Percentiles rank a stretch among this genome's conserved stretches.
Evolutionary conservation across 2,329 filamentous ascomycete species (phyloP).

Genomic region (Botrytis aclada): DNA sequence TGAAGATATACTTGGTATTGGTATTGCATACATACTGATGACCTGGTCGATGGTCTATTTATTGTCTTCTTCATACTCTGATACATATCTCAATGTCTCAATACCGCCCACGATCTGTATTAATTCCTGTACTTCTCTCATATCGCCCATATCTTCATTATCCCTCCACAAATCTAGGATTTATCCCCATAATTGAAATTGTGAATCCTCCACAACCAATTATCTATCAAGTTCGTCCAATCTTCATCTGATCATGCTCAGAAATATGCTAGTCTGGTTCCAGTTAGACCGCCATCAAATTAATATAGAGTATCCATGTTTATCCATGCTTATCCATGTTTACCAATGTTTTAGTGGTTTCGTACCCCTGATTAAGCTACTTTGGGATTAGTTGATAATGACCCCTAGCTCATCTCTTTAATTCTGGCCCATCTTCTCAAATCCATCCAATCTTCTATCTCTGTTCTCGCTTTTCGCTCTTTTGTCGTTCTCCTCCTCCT

Average conservation of each 20-base stretch:
- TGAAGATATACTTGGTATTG: not conserved
- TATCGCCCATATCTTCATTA: not conserved
- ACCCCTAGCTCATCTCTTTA: not conserved
- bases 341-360: not conserved
- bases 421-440: conserved; percentile 10
- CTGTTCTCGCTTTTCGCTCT: not conserved
- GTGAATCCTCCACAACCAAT: conserved; percentile 3
- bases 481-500: not conserved
- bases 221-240: conserved; percentile 3
- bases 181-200: conserved; percentile 6
- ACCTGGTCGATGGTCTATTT: not conserved
- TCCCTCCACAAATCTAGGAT: not conserved
- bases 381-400: not conserved
- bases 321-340: not conserved
- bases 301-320: not conserved
- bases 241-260: conserved; percentile 1
- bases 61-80: not conserved
- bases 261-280: not conserved
- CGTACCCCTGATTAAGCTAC: conserved; percentile 15
- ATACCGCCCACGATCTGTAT: not conserved
- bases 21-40: not conserved
- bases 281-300: not conserved
- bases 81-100: not conserved
- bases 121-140: not conserved
- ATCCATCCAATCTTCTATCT: not conserved